phyloP scores from a whole-genome alignment of 1,284 basidiomycete species.

The Malassezia nana region DNA sequence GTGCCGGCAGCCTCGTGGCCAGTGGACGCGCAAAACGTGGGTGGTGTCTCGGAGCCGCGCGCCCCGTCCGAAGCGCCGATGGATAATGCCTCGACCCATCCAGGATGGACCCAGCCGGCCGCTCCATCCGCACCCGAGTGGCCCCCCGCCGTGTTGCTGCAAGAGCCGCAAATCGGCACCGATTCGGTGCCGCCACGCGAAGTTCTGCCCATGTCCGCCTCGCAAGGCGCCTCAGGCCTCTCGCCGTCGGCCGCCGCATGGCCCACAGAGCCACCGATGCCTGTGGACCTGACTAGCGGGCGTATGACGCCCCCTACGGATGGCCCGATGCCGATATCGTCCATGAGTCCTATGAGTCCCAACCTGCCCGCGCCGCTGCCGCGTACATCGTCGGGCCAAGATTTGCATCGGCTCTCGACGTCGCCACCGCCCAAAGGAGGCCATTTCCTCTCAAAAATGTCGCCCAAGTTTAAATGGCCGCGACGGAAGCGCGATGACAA shows the following conservation, averaged over 20 bases:
- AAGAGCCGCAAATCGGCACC: no score
- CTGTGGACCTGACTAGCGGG: not conserved
- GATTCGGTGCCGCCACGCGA: no score
- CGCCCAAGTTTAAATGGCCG: conserved; percentile 17
- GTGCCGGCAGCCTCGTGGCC: not conserved
- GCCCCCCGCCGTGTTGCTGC: no score
- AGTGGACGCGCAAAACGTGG: not conserved
- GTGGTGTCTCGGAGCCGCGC: not conserved
- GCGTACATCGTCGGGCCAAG: not conserved
- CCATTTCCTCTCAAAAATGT: conserved; percentile 15
- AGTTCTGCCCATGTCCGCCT: not conserved
- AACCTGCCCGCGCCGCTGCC: not conserved
- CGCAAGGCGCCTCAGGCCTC: not conserved
- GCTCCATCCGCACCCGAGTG: no score
- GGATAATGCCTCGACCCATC: no score
- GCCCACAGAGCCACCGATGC: not conserved
- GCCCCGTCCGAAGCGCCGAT: no score
- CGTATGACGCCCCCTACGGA: conserved; percentile 12
- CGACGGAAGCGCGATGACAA: conserved; percentile 12
- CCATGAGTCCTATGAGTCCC: conserved; percentile 10
- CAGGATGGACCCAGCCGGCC: no score
- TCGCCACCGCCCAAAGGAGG: not conserved
- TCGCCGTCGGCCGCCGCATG: not conserved
- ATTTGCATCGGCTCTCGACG: not conserved
- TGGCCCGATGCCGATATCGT: conserved; percentile 5